Evolutionary conservation across 1,284 basidiomycete genomes (phyloP).

Genomic region (Sanghuangporus weigelae): DNA sequence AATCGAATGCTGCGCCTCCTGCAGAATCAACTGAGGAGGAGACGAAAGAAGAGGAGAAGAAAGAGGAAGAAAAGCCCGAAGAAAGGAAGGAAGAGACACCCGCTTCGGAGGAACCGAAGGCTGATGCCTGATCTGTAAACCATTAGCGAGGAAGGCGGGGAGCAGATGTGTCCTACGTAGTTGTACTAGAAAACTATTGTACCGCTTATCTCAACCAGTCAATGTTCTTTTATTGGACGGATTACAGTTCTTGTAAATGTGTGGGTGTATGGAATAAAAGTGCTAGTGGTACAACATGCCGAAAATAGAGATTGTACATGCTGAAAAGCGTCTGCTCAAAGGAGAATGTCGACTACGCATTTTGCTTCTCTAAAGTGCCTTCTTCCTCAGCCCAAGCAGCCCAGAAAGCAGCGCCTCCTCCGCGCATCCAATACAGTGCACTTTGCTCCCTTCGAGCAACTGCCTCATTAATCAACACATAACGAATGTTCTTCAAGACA

Average conservation of each 20-base stretch:
- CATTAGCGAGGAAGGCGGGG: neutral
- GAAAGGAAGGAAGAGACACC: conserved; percentile 26
- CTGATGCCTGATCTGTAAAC: neutral
- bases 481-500: conserved; percentile 44
- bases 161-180: neutral
- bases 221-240: conserved; percentile 7
- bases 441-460: conserved; percentile 45
- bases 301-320: neutral
- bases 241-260: neutral
- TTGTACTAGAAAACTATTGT: conserved; percentile 9
- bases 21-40: conserved; percentile 29
- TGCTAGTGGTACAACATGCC: neutral
- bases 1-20: conserved; percentile 25
- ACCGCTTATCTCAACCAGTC: neutral
- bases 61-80: conserved; percentile 25
- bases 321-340: neutral
- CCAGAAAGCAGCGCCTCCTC: conserved; percentile 49
- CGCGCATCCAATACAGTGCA: conserved; percentile 57
- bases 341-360: neutral
- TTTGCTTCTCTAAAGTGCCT: conserved; percentile 11
- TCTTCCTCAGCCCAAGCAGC: conserved; percentile 52
- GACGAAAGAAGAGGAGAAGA: conserved; percentile 28
- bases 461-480: conserved; percentile 55
- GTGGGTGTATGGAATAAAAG: neutral
- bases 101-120: conserved; percentile 25